phyloP scores from a whole-genome alignment of 331 rosid genomes.

The Ulmus americana region DNA sequence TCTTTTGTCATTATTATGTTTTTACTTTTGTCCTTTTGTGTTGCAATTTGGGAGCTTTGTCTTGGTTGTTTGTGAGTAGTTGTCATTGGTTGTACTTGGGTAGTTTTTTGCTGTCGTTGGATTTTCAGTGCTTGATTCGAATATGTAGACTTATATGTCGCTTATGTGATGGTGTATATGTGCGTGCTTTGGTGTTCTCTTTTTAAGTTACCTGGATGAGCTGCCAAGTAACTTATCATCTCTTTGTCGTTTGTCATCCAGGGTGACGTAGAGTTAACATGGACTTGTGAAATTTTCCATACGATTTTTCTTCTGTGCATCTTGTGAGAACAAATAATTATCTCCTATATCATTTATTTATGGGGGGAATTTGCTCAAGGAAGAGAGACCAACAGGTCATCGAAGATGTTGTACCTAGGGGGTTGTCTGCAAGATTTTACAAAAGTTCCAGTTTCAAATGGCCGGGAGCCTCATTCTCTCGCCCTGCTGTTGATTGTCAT shows the following conservation, averaged over 20 bases:
- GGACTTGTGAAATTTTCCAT: constrained; percentile 14
- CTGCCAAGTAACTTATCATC: not conserved
- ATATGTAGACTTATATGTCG: not conserved
- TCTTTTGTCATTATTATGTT: not conserved
- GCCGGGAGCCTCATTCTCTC: constrained; percentile 36
- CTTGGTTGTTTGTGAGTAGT: not conserved
- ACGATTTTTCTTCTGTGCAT: constrained; percentile 10
- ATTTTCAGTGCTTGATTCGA: not conserved
- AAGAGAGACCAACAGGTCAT: constrained; percentile 52
- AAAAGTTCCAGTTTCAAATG: constrained; percentile 53
- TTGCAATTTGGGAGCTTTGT: not conserved
- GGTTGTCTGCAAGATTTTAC: constrained; percentile 35
- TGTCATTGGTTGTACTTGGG: not conserved
- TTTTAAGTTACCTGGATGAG: not conserved
- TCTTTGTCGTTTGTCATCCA: constrained; percentile 1
- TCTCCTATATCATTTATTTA: constrained; percentile 10
- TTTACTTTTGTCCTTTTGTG: not conserved
- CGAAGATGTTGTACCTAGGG: constrained; percentile 33
- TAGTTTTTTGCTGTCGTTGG: not conserved
- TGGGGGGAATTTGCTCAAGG: constrained; percentile 73
- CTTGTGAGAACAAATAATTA: constrained; percentile 3
- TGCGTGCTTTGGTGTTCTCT: not conserved
- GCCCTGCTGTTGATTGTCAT: constrained; percentile 27
- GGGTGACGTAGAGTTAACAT: constrained; percentile 22
- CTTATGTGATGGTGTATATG: not conserved